phyloP scores from a whole-genome alignment of 2,329 filamentous ascomycete species.

The Sclerotinia borealis region DNA sequence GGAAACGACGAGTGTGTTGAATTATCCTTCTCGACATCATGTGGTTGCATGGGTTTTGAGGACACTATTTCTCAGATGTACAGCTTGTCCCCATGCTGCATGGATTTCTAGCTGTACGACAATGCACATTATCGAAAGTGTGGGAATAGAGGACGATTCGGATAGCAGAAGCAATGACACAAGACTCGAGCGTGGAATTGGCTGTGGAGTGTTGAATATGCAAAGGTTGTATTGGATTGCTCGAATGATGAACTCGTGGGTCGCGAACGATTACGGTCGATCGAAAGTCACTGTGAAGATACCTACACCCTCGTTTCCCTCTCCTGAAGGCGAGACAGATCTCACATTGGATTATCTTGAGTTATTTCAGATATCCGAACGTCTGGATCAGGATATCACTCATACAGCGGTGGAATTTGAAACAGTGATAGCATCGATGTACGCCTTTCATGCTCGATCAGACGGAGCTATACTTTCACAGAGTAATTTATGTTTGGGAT shows the following conservation, averaged over 20 bases:
- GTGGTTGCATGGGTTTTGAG: constrained; percentile 25
- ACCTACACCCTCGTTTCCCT: background rate
- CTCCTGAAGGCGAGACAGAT: background rate
- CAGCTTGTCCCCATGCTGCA: constrained; percentile 25
- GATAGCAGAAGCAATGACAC: background rate
- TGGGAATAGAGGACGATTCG: constrained; percentile 16
- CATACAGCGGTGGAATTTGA: constrained; percentile 1
- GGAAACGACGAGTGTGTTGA: constrained; percentile 16
- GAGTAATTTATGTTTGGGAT: background rate
- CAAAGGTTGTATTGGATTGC: constrained; percentile 3
- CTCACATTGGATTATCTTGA: constrained; percentile 3
- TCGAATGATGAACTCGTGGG: constrained; percentile 4
- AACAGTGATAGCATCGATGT: background rate
- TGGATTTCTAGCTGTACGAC: constrained; percentile 27
- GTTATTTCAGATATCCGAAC: constrained; percentile 5
- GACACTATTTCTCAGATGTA: constrained; percentile 26
- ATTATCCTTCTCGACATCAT: constrained; percentile 19
- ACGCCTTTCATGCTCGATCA: background rate
- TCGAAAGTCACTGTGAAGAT: constrained; percentile 7
- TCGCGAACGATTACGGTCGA: constrained; percentile 9
- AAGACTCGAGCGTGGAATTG: background rate
- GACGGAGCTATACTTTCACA: constrained; percentile 7
- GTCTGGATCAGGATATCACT: background rate
- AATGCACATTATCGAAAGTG: constrained; percentile 27
- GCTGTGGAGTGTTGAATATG: constrained; percentile 7